A percentile compares a stretch with the other conserved stretches of the same genome.
Conservation (phyloP, 2,329 filamentous ascomycete species). For the Fusarium neocosmosporiellum region DNA sequence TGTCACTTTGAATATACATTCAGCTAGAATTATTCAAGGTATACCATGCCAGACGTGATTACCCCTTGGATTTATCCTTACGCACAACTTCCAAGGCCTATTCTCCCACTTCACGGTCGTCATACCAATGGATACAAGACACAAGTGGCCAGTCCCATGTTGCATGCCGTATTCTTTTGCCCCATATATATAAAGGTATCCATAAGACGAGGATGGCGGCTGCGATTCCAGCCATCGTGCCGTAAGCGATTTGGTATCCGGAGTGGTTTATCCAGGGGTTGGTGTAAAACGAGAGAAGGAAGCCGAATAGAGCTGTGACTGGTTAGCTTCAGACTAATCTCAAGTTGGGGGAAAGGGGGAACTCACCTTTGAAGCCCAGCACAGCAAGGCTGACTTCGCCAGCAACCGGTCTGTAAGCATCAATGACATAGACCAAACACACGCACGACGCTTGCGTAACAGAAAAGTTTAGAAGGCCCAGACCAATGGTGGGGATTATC, state of each 20-base stretch:
- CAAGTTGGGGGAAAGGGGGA: background rate
- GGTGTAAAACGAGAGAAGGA: slow-evolving; percentile 69
- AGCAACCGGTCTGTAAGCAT: slow-evolving; percentile 67
- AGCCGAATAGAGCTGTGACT: slow-evolving; percentile 62
- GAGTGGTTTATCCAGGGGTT: slow-evolving; percentile 65
- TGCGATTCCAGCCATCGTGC: slow-evolving; percentile 67
- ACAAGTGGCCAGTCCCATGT: slow-evolving; percentile 62
- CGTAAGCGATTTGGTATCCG: slow-evolving; percentile 64
- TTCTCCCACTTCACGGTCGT: slow-evolving; percentile 67
- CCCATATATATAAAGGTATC: slow-evolving; percentile 64
- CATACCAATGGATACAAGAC: slow-evolving; percentile 60
- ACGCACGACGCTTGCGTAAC: slow-evolving; percentile 67
- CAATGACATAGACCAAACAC: slow-evolving; percentile 67
- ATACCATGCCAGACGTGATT: background rate
- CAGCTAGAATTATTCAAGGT: background rate
- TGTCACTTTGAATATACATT: background rate
- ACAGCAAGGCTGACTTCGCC: slow-evolving; percentile 66
- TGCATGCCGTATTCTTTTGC: slow-evolving; percentile 58
- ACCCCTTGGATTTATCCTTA: background rate
- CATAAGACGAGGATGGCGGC: slow-evolving; percentile 58
- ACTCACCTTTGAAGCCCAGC: slow-evolving; percentile 65
- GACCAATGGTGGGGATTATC: slow-evolving; percentile 66
- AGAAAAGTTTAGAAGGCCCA: slow-evolving; percentile 66
- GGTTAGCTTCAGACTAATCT: slow-evolving; percentile 13
- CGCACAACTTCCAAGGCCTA: slow-evolving; percentile 39